Evolutionary conservation across 2,329 filamentous ascomycete species (phyloP).

Genomic region (Fusarium odoratissimum): DNA sequence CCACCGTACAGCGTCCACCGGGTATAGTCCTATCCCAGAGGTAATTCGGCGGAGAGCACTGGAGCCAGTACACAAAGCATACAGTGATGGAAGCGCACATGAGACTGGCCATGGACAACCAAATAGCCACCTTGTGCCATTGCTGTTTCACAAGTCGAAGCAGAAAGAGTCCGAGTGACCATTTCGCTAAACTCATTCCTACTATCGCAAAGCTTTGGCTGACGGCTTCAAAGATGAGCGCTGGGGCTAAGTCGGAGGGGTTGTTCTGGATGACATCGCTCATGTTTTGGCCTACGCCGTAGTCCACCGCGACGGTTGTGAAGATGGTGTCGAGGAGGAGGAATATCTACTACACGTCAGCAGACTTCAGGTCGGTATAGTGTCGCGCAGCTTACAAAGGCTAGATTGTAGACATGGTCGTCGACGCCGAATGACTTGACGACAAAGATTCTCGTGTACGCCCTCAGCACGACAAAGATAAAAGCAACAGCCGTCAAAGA

Average conservation of each 20-base stretch:
- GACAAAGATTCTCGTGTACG: slow-evolving; percentile 51
- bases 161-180: slow-evolving; percentile 54
- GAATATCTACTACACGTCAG: slow-evolving; percentile 23
- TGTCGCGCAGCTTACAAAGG: slow-evolving; percentile 18
- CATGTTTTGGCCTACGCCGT: slow-evolving; percentile 52
- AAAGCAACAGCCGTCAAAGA: slow-evolving; percentile 39
- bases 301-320: slow-evolving; percentile 44
- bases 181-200: slow-evolving; percentile 54
- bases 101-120: slow-evolving; percentile 43
- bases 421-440: slow-evolving; percentile 49
- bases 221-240: slow-evolving; percentile 48
- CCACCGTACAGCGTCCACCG: slow-evolving; percentile 30
- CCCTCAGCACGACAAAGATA: slow-evolving; percentile 49
- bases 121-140: slow-evolving; percentile 53
- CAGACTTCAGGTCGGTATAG: not conserved
- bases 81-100: slow-evolving; percentile 34
- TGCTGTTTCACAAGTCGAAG: slow-evolving; percentile 50
- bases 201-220: slow-evolving; percentile 53
- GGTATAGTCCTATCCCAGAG: slow-evolving; percentile 35
- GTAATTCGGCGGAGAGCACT: slow-evolving; percentile 36
- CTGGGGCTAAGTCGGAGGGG: slow-evolving; percentile 34
- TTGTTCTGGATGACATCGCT: slow-evolving; percentile 37
- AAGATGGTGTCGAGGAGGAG: slow-evolving; percentile 51
- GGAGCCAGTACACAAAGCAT: slow-evolving; percentile 30
- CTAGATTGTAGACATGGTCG: slow-evolving; percentile 50